Evolutionary conservation across 2,329 filamentous ascomycete species (phyloP), one percentile per base, ranked within the genome.

Genomic region (Coleophoma eucalyptorum): DNA sequence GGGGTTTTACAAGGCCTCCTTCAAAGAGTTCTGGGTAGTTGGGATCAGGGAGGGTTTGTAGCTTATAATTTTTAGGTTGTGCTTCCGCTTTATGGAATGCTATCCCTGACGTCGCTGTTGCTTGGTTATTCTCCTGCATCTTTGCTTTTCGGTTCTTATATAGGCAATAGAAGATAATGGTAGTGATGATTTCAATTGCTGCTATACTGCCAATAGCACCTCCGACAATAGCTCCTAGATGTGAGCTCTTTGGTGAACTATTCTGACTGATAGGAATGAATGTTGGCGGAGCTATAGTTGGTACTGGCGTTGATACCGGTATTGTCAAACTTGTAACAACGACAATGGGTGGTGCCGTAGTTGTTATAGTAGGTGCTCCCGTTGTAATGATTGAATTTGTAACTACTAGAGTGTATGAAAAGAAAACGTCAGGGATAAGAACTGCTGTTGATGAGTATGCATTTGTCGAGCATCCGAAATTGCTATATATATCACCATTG

Each of bases 381-480:
- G 42, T 44, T 31, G 42, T 44, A 15, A 44, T 44, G 26, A 44
- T 8, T 15, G 19, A 26, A 26, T 26, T 26, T 5, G 42, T 31
- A 7, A 15, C n/a, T 4, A 31, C 26, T 12, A 20, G 19, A 5
- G 42, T 44, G 20, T 15, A 44, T n/a, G 42, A 44, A 3, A 20
- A 31, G 10, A 44, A 26, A 31, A 20, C 34, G 32, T 20, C 35
- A 5, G 46, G 40, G 15, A 42, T 16, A 16, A 48, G 46, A 18
- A 16, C 18, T 33, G 34, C 46, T 15, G 16, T 42, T 16, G 26
- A 38, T 10, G 16, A 48, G 21, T 48, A 48, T 32, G 46, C 19
- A 16, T 18, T 19, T 11, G 35, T 42, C 12, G 46, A 48, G 37
- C 46, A 48, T 10, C 46, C 46, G 20, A 42, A 42, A 38, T 48